Base-by-base conservation (phyloP, 441 rosid genomes). In the Caryocar brasiliense region DNA sequence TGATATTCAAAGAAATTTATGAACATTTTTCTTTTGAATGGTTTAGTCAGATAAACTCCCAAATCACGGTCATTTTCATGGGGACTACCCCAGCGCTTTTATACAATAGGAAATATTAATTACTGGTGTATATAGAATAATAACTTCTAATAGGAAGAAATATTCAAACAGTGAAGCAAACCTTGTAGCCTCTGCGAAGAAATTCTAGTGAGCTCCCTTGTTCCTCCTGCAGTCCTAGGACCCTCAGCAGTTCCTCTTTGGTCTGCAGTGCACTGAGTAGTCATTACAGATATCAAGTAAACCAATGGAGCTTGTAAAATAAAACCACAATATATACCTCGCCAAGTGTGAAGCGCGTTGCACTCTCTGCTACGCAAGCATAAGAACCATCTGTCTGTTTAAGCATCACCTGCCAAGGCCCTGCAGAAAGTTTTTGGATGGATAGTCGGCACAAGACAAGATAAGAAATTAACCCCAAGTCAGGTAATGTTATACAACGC, bases 351-450 rank as follows among this genome's bases (percentile, higher is more conserved):
- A 91, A 91, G 47, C 96, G 95, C 9, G 81, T 68, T 48, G 63
- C 74, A 40, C 95, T 91, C 71, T 91, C 96, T 23, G 96, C 96
- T 43, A 79, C 65, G 55, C 95, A 91, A 1, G 83, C 95, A 71
- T 41, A 91, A 54, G 96, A 91, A 54, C 86, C 78, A 73, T 86
- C 90, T 58, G 85, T 34, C 63, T 82, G 96, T 70, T 91, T 86
- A 70, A 91, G 88, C 96, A 90, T 86, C 72, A 86, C 98, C 70
- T 90, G 98, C 98, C 98, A 86, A 55, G 98, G 95, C 54, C 96
- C 95, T 86, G 86, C 57, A 73, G 49, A 55, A 46, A 49, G n/a
- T 44, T 54, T 12, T 7, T 28, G 28, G 30, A 10, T 6, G 20
- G 18, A 59, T 21, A 27, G 51, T 40, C 3, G 18, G 9, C 21